Evolutionary conservation across 495 filamentous ascomycete genomes (phyloP), one percentile per base, ranked within the genome.

Genomic region (Immersiella caudata): DNA sequence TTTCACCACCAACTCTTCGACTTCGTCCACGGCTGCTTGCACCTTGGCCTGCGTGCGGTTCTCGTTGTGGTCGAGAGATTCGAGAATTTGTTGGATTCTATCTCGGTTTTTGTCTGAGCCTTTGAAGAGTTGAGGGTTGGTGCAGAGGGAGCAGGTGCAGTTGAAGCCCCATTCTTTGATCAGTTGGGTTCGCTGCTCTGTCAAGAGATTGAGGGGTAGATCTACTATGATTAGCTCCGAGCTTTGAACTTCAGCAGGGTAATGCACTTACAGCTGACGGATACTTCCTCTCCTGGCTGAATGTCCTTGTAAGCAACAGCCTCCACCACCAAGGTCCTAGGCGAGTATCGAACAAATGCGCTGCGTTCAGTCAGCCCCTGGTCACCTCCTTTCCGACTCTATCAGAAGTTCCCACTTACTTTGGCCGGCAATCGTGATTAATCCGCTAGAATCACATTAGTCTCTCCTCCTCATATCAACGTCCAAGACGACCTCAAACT

Each of bases 381-480:
- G 70, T 36, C 29, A 22, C 8, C 56, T 20, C 6, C 56, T 12
- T 18, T 8, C 36, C 35, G n/a, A n/a, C 24, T 24, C 11, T 4
- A 11, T 2, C 8, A 54, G 5, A 20, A 16, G 20, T 29, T 1
- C 9, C 20, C 20, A 60, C 73, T 29, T 63, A 77, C 75, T 77
- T 77, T 50, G 75, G 75, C 40, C 69, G 70, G 27, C 75, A 77
- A 6, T 68, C 75, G 40, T 77, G 75, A 35, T 77, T 77, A n/a
- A 77, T n/a, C 24, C 75, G 71, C 75, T 77, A 61, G n/a, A n/a
- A 1, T 9, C 25, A 11, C 21, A 33, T 64, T 7, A 55, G 62
- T n/a, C 29, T 52, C 46, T 55, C 56, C 22, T 24, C 25, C 14
- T 12, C 40, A 46, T 36, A 36, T 5, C 33, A 46, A 4, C n/a